Evolutionary conservation across 2,329 filamentous ascomycete species (phyloP).

Genomic region (Cladosporium sp.): DNA sequence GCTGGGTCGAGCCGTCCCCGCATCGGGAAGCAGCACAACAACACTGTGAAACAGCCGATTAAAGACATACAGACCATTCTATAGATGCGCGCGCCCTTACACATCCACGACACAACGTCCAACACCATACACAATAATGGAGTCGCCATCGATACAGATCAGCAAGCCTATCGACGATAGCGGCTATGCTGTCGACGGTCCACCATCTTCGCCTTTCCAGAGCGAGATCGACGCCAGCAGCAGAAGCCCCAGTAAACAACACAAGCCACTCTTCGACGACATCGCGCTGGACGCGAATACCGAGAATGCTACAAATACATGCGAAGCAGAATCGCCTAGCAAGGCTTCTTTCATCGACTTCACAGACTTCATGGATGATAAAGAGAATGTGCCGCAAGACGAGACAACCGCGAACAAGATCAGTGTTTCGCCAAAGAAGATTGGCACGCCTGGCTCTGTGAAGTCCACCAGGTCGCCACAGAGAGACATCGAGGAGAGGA

Average conservation of each 20-base stretch:
- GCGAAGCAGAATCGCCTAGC: constrained; percentile 18
- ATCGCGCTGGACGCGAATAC: neutral
- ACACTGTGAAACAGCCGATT: neutral
- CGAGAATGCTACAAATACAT: constrained; percentile 15
- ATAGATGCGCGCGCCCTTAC: neutral
- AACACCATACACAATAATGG: constrained; percentile 9
- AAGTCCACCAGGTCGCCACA: constrained; percentile 13
- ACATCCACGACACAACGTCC: neutral
- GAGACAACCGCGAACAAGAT: constrained; percentile 19
- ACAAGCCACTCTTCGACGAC: constrained; percentile 14
- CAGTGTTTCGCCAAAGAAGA: constrained; percentile 21
- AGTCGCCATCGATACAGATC: constrained; percentile 13
- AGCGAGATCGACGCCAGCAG: constrained; percentile 37
- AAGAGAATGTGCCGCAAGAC: constrained; percentile 28
- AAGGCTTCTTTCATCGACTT: constrained; percentile 11
- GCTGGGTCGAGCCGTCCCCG: neutral
- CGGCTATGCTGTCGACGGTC: constrained; percentile 19
- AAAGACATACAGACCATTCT: neutral
- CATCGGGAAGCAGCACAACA: neutral
- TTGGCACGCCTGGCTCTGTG: constrained; percentile 19
- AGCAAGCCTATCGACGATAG: constrained; percentile 7
- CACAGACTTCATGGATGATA: constrained; percentile 23
- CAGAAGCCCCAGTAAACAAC: constrained; percentile 29
- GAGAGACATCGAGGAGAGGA: constrained; percentile 14
- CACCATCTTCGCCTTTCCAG: constrained; percentile 48